Evolutionary conservation across 108 stramenopile genomes (phyloP).

Genomic region (Fragilaria crotonensis): DNA sequence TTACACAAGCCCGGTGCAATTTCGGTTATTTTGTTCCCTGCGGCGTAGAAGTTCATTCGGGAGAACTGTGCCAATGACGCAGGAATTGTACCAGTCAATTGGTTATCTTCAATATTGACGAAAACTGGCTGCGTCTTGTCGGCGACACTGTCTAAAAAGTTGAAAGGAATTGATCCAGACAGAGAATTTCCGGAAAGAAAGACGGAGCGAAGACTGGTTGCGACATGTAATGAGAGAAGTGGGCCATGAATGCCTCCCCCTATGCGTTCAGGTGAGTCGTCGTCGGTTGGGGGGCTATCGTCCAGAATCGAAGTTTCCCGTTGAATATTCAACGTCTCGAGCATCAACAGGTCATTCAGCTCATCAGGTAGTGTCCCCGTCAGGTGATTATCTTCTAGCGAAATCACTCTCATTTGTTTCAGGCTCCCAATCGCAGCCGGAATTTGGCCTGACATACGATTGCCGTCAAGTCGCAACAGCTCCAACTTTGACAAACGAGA

Average conservation of each 20-base stretch:
- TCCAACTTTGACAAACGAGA: conserved; percentile 15
- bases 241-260: conserved; percentile 4
- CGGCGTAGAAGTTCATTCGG: conserved; percentile 6
- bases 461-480: neutral
- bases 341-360: conserved; percentile 26
- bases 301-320: conserved; percentile 21
- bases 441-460: conserved; percentile 12
- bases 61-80: conserved; percentile 28
- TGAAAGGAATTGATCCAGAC: conserved; percentile 36
- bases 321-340: conserved; percentile 35
- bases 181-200: conserved; percentile 38
- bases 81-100: conserved; percentile 35
- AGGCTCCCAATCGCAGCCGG: conserved; percentile 20
- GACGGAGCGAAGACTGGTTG: conserved; percentile 4
- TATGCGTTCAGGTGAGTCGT: neutral
- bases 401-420: conserved; percentile 15
- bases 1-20: conserved; percentile 23
- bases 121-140: conserved; percentile 17
- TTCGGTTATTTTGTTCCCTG: conserved; percentile 14
- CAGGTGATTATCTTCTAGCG: conserved; percentile 20
- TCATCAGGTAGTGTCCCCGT: conserved; percentile 41
- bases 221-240: conserved; percentile 7
- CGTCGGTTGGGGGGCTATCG: neutral
- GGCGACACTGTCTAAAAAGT: conserved; percentile 34
- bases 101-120: conserved; percentile 36